These are phyloP conservation scores for Moesziomyces parantarcticus DNA, from an alignment of 1,284 basidiomycete species.

Conservation along the genomic window DNA sequence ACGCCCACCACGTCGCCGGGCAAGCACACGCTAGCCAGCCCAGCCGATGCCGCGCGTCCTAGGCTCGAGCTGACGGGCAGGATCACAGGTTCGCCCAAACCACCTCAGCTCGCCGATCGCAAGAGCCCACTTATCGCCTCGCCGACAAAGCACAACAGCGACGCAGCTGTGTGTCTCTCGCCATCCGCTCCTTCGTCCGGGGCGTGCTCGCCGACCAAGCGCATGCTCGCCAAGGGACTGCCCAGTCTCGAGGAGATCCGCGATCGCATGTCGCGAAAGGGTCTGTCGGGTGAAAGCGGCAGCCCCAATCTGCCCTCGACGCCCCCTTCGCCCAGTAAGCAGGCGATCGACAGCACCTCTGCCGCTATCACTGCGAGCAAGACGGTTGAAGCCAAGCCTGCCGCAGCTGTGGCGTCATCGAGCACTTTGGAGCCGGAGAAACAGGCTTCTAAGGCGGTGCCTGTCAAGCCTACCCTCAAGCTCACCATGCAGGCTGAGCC, in stretches of 20 bases:
- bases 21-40: constrained; percentile 15
- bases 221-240: constrained; percentile 39
- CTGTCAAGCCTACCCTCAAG: constrained; percentile 1
- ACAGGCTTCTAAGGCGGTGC: not conserved
- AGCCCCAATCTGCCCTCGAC: constrained; percentile 1
- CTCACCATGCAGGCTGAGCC: not conserved
- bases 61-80: constrained; percentile 44
- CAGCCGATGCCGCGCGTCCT: constrained; percentile 7
- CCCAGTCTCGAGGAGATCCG: constrained; percentile 64
- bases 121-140: constrained; percentile 3
- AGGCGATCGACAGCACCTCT: not conserved
- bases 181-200: constrained; percentile 18
- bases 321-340: constrained; percentile 21
- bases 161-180: not conserved
- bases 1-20: constrained; percentile 15
- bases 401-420: no score
- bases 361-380: not conserved
- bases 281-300: constrained; percentile 4
- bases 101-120: constrained; percentile 5
- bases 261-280: constrained; percentile 56
- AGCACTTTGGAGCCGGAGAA: no score
- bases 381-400: constrained; percentile 1
- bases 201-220: constrained; percentile 22
- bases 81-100: constrained; percentile 30
- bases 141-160: constrained; percentile 7